Evolutionary conservation across 345 rosid genomes (phyloP), one percentile per base, ranked within the genome.

Genomic region (Litchi chinensis): DNA sequence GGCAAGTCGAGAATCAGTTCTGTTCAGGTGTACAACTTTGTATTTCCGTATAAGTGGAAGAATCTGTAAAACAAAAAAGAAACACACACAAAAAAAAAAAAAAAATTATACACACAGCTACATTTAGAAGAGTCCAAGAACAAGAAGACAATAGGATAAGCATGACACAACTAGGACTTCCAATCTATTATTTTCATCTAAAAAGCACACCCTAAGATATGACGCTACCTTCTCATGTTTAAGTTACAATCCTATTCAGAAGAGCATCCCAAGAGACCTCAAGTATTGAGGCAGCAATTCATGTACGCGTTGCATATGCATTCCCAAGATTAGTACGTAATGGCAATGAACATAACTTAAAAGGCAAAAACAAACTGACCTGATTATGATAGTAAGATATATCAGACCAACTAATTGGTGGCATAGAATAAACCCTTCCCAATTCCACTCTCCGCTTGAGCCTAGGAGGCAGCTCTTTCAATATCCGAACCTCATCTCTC

Each of bases 1-100:
- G 62, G 97, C 96, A 79, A 97, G 95, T 75, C 99, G 88, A 56
- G 97, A 83, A 84, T 97, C 99, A 15, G 98, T 94, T 87, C 91
- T 93, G 80, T 94, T 94, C 12, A 97, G 85, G 80, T 92, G 98
- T 74, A 97, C 43, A 10, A 97, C 96, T 84, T 97, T 94, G 85
- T 92, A 79, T 91, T 90, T 94, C 84, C 76, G 89, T 76, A 97
- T 66, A 86, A 94, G 83, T 7, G 99, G 99, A 85, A 97, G 97
- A 84, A 97, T 90, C 99, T 97, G 92, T 50, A 68, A 44, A 44
- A 26, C 16, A 65, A 40, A 32, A 37, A 46, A 0, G 13, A 50
- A 24, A 21, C 13, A 41, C 4, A 12, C 28, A 26, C 28, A 0
- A 26, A 26, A 26, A 26, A 26, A 26, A 26, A 81, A 32, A 15